Evolutionary conservation across 2,329 filamentous ascomycete species (phyloP).

Genomic region (Teratosphaeria viscida): DNA sequence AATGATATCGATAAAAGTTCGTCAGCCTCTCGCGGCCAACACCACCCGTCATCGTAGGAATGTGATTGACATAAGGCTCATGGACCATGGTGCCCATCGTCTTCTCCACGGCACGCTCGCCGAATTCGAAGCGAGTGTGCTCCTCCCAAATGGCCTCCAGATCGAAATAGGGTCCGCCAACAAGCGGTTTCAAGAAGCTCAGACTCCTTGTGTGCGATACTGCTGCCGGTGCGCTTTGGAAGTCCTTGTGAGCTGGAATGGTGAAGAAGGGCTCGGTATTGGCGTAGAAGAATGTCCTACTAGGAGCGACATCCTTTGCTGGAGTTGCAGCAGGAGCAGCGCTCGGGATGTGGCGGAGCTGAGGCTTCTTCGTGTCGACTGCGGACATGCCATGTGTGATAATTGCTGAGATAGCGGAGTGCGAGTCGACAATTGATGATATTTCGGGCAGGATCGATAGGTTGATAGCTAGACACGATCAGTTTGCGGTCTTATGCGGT

Average conservation of each 20-base stretch:
- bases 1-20: constrained; percentile 61
- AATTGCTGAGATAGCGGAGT: neutral
- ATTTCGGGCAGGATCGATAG: neutral
- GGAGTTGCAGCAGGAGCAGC: constrained; percentile 10
- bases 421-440: neutral
- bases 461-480: constrained; percentile 1
- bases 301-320: constrained; percentile 1
- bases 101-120: constrained; percentile 53
- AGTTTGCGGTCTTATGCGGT: neutral
- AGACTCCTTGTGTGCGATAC: constrained; percentile 58
- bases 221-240: constrained; percentile 44
- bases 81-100: constrained; percentile 74
- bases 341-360: constrained; percentile 4
- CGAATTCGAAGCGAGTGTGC: constrained; percentile 63
- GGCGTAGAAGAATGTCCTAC: constrained; percentile 34
- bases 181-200: constrained; percentile 51
- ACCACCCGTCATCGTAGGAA: constrained; percentile 52
- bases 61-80: constrained; percentile 69
- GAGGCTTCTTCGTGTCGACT: constrained; percentile 1
- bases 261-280: constrained; percentile 38
- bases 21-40: constrained; percentile 54
- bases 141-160: constrained; percentile 72
- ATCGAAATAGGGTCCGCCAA: constrained; percentile 59
- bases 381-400: constrained; percentile 1
- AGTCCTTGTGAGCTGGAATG: constrained; percentile 42